Conservation (phyloP, 371 early-diverging fungal genomes). For the Rhizopus stolonifer region DNA sequence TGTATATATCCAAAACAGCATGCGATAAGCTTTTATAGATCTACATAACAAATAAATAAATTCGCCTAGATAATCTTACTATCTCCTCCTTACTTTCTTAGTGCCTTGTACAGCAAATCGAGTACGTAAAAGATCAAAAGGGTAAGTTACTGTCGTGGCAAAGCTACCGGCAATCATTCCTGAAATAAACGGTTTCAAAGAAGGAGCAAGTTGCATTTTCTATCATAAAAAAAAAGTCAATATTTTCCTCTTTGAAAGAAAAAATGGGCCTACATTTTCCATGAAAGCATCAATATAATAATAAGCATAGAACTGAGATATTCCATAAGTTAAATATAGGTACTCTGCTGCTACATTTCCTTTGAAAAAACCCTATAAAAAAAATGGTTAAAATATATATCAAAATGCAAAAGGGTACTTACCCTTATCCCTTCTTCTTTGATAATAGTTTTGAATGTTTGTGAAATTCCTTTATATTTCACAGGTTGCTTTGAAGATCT, state of each 20-base stretch:
- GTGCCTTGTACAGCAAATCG: slow-evolving; percentile 85
- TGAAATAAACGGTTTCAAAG: slow-evolving; percentile 57
- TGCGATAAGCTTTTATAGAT: too few relatives aligned
- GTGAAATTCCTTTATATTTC: slow-evolving; percentile 55
- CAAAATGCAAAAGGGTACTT: too few relatives aligned
- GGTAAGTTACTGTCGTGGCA: slow-evolving; percentile 87
- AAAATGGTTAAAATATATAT: not conserved
- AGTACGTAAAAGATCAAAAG: slow-evolving; percentile 92
- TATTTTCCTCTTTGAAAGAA: slow-evolving; percentile 9
- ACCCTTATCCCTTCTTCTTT: slow-evolving; percentile 68
- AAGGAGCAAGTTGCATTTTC: slow-evolving; percentile 22
- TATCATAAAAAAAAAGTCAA: not conserved
- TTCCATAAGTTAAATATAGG: slow-evolving; percentile 87
- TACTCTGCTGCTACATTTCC: slow-evolving; percentile 92
- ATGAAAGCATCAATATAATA: slow-evolving; percentile 41
- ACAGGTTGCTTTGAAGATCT: not conserved
- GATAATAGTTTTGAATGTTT: slow-evolving; percentile 51
- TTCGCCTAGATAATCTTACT: not conserved
- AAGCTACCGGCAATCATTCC: slow-evolving; percentile 76
- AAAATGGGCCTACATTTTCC: too few relatives aligned
- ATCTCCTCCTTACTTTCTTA: slow-evolving; percentile 34
- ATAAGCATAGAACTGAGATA: slow-evolving; percentile 83
- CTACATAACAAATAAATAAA: too few relatives aligned
- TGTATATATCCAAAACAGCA: slow-evolving; percentile 61
- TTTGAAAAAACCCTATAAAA: slow-evolving; percentile 81